Conservation (phyloP, 305 asterid species). For the Salvia sclarea region DNA sequence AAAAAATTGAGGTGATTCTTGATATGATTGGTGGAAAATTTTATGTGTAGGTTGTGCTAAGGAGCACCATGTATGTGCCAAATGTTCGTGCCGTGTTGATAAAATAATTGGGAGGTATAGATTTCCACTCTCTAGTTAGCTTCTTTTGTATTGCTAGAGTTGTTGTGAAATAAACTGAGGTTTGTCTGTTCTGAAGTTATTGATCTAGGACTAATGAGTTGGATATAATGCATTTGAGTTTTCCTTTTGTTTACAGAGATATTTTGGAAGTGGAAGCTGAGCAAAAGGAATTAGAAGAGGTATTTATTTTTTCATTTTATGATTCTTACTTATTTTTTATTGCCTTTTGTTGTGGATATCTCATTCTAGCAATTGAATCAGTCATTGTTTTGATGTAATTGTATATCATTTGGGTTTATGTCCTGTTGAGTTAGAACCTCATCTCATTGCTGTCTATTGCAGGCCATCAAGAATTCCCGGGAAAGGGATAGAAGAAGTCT, state of each 20-base stretch:
- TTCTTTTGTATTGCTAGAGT: background rate
- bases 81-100: slow-evolving; percentile 75
- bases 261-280: slow-evolving; percentile 84
- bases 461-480: slow-evolving; percentile 92
- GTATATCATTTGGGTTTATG: slow-evolving; percentile 10
- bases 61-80: slow-evolving; percentile 89
- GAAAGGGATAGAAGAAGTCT: slow-evolving; percentile 88
- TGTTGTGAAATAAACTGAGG: background rate
- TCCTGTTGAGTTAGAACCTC: slow-evolving; percentile 21
- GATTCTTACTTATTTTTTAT: background rate
- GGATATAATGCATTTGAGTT: background rate
- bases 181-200: background rate
- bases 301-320: slow-evolving; percentile 22
- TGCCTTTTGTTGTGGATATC: background rate
- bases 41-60: slow-evolving; percentile 76
- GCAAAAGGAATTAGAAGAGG: slow-evolving; percentile 84
- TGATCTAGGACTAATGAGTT: background rate
- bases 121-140: background rate
- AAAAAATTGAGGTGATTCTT: background rate
- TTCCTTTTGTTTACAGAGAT: slow-evolving; percentile 57
- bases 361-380: background rate
- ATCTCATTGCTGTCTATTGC: slow-evolving; percentile 34
- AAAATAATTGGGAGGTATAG: slow-evolving; percentile 69
- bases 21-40: slow-evolving; percentile 5
- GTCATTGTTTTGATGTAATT: background rate